Evolutionary conservation across 208 protist genomes (phyloP), one percentile per base, ranked within the genome.

Genomic region (Crithidia thermophila): DNA sequence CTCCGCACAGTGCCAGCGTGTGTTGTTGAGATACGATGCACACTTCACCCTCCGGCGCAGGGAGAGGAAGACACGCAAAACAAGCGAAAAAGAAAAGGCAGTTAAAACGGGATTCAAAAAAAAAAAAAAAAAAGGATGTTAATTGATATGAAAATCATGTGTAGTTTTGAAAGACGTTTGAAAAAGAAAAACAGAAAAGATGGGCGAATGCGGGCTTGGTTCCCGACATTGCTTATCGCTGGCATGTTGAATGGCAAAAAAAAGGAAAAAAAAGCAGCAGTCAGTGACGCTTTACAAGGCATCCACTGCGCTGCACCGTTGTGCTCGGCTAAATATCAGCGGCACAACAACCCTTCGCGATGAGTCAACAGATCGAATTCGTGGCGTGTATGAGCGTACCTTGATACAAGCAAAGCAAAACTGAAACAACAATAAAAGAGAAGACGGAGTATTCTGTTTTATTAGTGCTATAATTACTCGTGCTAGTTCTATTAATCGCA

Each of bases 51-150:
- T 51, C 57, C 57, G 28, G 20, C 30, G 39, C 57, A 63, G 27
- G 57, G 42, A 37, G 42, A 51, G n/a, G n/a, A n/a, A n/a, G n/a
- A n/a, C n/a, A n/a, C n/a, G n/a, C n/a, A n/a, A 55, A 36, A 37
- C 13, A 57, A 31, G 18, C 16, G 30, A 13, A 42, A 36, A 59
- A 21, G 52, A 58, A 74, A 56, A 65, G n/a, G n/a, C n/a, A n/a
- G n/a, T n/a, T n/a, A 50, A 64, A 51, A 67, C 55, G 37, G 14
- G 18, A 53, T 46, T 36, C 53, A 23, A 58, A 40, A 46, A 42
- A 45, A n/a, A 58, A 37, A 23, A 28, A 4, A 16, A 57, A 42
- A 8, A 16, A 13, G 31, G 5, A 20, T 42, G 27, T 57, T 28
- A 28, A 33, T 4, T 30, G 14, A n/a, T 28, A n/a, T 14, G 31